Evolutionary conservation across 139 green algal genomes (phyloP).

Genomic region (Tetradesmus lagerheimii): DNA sequence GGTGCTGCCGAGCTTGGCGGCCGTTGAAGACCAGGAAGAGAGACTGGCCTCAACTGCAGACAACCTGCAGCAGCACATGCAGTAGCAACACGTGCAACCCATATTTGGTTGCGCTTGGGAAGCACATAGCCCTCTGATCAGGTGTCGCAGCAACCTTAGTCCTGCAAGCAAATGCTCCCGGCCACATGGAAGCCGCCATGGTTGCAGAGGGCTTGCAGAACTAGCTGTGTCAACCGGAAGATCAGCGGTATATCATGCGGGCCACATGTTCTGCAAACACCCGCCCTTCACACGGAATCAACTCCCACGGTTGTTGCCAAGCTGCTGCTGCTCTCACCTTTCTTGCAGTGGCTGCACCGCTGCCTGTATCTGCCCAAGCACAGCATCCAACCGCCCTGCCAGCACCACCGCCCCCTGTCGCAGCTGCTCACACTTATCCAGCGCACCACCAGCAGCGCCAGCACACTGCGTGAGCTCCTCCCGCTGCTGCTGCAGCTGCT

Average conservation of each 20-base stretch:
- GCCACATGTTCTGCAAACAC: no score
- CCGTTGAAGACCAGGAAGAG: neutral
- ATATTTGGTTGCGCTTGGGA: no score
- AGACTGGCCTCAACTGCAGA: neutral
- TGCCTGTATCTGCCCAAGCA: neutral
- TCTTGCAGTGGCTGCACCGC: neutral
- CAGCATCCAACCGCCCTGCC: neutral
- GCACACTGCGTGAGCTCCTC: neutral
- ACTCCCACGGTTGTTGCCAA: no score
- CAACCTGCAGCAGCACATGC: slow-evolving; percentile 21
- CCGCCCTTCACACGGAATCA: no score
- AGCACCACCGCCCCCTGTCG: slow-evolving; percentile 2
- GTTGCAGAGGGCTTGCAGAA: no score
- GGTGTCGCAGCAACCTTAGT: neutral
- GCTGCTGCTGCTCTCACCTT: slow-evolving; percentile 12
- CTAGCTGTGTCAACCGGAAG: no score
- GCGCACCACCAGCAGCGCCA: neutral
- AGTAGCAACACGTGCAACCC: no score
- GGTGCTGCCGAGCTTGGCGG: slow-evolving; percentile 10
- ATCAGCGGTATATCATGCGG: no score
- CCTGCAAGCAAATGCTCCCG: no score
- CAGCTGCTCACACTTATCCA: slow-evolving; percentile 30
- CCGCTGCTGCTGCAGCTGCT: slow-evolving; percentile 19
- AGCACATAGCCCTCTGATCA: no score
- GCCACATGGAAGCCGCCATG: no score